Evolutionary conservation across 257 asterid genomes (phyloP).

Genomic region (Solanum bulbocastanum): DNA sequence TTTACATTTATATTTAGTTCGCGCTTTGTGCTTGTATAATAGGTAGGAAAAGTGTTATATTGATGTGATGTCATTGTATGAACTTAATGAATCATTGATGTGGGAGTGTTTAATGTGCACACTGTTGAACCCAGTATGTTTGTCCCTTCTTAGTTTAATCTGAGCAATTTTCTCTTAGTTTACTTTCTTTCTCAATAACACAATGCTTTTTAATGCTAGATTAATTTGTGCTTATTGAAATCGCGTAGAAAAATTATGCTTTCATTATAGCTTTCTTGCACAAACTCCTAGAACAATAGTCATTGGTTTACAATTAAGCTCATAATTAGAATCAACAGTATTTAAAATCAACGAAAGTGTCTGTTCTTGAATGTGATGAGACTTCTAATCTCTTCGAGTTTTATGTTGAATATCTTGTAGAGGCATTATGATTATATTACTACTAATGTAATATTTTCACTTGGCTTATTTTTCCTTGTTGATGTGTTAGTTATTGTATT

Average conservation of each 20-base stretch:
- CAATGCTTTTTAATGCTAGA: background rate
- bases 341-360: background rate
- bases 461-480: too few relatives aligned
- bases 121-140: slow-evolving; percentile 67
- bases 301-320: background rate
- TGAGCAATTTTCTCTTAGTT: background rate
- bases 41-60: too few relatives aligned
- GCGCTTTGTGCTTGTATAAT: too few relatives aligned
- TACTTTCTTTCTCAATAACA: background rate
- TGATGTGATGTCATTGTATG: too few relatives aligned
- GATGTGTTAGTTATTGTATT: too few relatives aligned
- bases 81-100: slow-evolving; percentile 2
- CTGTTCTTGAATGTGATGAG: background rate
- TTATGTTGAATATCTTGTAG: background rate
- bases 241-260: background rate
- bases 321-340: background rate
- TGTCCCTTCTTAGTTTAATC: background rate
- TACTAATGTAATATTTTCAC: too few relatives aligned
- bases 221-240: background rate
- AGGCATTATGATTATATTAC: background rate
- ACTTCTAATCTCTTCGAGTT: background rate
- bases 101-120: slow-evolving; percentile 86
- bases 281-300: background rate
- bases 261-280: background rate
- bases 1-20: too few relatives aligned